Conservation (phyloP, 2,329 filamentous ascomycete genomes). For the Cercospora nicotianae region DNA sequence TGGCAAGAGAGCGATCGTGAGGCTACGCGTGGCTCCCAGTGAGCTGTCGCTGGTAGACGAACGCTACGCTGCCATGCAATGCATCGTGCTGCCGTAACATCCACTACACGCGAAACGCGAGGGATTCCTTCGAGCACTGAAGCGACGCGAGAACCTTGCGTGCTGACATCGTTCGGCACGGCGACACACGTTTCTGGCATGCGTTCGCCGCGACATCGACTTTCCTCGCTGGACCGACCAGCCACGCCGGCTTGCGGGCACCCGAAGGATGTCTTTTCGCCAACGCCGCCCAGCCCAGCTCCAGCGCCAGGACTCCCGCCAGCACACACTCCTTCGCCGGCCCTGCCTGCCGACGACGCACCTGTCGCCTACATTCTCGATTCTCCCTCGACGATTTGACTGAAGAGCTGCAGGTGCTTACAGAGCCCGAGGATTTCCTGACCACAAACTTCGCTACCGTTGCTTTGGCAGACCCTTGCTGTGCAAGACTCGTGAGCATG, state of each 20-base stretch:
- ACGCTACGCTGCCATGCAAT: neutral
- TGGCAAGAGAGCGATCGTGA: neutral
- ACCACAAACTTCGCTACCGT: neutral
- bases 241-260: slow-evolving; percentile 15
- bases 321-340: neutral
- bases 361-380: neutral
- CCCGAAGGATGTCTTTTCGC: slow-evolving; percentile 10
- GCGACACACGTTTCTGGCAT: neutral
- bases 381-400: neutral
- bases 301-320: neutral
- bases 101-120: neutral
- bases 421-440: neutral
- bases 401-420: neutral
- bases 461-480: neutral
- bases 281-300: neutral
- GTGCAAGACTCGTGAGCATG: slow-evolving; percentile 9
- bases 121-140: neutral
- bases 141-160: neutral
- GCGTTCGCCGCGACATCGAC: neutral
- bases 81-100: neutral
- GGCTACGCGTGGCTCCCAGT: neutral
- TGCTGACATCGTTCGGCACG: neutral
- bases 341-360: neutral
- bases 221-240: neutral
- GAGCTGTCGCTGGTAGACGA: neutral